Evolutionary conservation across 1,284 basidiomycete species (phyloP).

Genomic region (Cutaneotrichosporon dermatis): DNA sequence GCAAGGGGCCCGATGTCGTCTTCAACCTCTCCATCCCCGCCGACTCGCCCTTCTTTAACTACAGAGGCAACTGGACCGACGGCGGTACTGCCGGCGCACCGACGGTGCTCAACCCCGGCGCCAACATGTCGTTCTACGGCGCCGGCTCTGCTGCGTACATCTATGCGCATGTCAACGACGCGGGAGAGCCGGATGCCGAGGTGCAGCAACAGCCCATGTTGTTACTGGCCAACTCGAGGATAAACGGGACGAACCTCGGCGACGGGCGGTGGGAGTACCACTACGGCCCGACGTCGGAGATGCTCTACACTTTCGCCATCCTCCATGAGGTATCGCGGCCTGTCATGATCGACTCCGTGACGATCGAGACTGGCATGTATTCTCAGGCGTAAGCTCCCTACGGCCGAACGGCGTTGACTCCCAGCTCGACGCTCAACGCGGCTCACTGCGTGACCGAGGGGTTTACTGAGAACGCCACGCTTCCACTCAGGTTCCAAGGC

Average conservation of each 20-base stretch:
- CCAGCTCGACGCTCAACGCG: neutral
- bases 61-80: neutral
- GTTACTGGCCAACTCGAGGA: neutral
- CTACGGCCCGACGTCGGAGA: neutral
- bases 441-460: neutral
- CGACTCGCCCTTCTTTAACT: neutral
- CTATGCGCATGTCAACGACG: neutral
- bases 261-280: neutral
- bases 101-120: too few relatives aligned
- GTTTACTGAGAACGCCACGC: neutral
- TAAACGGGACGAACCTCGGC: neutral
- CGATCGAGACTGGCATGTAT: neutral
- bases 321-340: neutral
- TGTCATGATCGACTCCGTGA: neutral
- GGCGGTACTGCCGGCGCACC: neutral
- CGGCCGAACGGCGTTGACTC: neutral
- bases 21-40: neutral
- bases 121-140: conserved; percentile 1
- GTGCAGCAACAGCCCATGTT: neutral
- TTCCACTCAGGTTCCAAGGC: neutral
- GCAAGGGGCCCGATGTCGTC: neutral
- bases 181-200: too few relatives aligned
- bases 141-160: neutral
- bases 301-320: neutral
- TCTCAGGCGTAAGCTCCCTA: neutral